Evolutionary conservation across 495 filamentous ascomycete species (phyloP), one percentile per base, ranked within the genome.

Genomic region (Tuber calosporum): DNA sequence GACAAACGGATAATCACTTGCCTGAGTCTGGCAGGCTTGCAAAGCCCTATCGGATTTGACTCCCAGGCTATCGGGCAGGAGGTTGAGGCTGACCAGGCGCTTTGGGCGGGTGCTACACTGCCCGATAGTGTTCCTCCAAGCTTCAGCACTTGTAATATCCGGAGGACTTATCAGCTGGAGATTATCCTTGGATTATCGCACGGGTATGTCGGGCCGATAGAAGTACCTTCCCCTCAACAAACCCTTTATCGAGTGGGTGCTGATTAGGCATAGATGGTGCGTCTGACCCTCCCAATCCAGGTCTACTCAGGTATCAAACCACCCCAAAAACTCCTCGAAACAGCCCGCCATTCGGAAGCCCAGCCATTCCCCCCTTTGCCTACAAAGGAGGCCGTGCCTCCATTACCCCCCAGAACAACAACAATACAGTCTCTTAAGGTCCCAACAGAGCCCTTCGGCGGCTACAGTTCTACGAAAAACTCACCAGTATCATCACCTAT

Each of bases 281-380:
- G 92, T 30, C 84, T 98, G 30, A 86, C 89, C 71, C 89, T 97
- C 82, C 89, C 89, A 74, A 86, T 95, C 74, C 84, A 92, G 66
- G 88, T 99, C 67, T 97, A 87, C 83, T 96, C 93, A n/a, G 95
- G 95, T 80, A 93, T 97, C 66, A 84, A 86, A n/a, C 94, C 94
- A 1, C 93, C 93, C 4, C 82, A 86, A 53, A 89, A 89, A 43
- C 89, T 97, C 19, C 82, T 97, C 71, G 87, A 91, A 72, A 88
- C 89, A 40, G 89, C 92, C 34, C 70, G 73, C 34, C 81, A 83
- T 71, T 79, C 77, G 62, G 79, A 82, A 70, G 69, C 78, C 40
- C 78, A 73, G 13, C 80, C 73, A 62, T 77, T 72, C 48, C 76
- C 77, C 48, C 75, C 77, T 13, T 76, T 72, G 42, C 82, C 82